Percentiles rank a stretch among this genome's conserved stretches.
These are phyloP conservation scores for Exophiala phaeomuriformis DNA, from an alignment of 2,329 filamentous ascomycete species.

Conservation along the genomic window DNA sequence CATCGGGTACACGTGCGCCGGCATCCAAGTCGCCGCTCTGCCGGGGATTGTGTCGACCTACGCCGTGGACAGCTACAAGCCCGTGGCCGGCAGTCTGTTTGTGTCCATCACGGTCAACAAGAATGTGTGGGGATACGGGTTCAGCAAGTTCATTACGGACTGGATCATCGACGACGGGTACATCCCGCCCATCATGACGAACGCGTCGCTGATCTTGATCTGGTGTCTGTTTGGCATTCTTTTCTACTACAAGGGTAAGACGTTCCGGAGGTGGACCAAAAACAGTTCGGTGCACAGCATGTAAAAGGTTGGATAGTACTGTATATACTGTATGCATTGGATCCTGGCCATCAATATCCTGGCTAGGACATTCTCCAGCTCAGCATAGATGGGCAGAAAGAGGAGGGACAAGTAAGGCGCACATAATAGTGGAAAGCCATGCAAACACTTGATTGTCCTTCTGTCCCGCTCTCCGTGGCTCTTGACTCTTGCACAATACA, in stretches of 20 bases:
- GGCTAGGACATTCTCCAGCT: no score
- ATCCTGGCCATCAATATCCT: no score
- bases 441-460: no score
- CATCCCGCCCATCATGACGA: slow-evolving; percentile 54
- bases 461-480: no score
- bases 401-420: no score
- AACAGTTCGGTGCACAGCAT: slow-evolving; percentile 51
- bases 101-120: slow-evolving; percentile 58
- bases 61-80: slow-evolving; percentile 58
- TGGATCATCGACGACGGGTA: slow-evolving; percentile 48
- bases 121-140: slow-evolving; percentile 57
- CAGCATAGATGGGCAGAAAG: no score
- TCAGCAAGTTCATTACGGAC: slow-evolving; percentile 49
- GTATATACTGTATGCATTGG: no score
- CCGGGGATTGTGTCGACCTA: slow-evolving; percentile 54
- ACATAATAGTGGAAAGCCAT: no score
- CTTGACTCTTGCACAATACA: no score
- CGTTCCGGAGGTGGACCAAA: slow-evolving; percentile 49
- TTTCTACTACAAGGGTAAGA: slow-evolving; percentile 55
- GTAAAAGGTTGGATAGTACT: slow-evolving; percentile 31
- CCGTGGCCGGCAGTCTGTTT: slow-evolving; percentile 53
- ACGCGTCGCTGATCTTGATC: slow-evolving; percentile 47
- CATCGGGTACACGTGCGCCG: slow-evolving; percentile 50
- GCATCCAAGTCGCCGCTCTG: slow-evolving; percentile 53
- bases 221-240: slow-evolving; percentile 50